Conservation (phyloP, 2,329 filamentous ascomycete genomes). For the Intubia oerlemansii region DNA sequence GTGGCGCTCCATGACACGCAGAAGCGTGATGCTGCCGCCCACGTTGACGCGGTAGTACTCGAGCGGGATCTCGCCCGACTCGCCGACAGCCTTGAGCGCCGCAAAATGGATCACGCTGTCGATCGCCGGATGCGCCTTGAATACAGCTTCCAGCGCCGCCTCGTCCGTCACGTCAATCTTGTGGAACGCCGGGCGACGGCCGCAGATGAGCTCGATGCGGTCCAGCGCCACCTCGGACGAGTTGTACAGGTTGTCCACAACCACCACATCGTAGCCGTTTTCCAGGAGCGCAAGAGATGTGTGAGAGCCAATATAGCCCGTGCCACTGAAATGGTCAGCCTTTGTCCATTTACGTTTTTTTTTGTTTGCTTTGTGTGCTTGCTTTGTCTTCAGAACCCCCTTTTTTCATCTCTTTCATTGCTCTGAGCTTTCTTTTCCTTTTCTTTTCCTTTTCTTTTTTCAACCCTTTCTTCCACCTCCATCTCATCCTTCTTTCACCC, state of each 20-base stretch:
- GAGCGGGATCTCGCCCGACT: conserved; percentile 80
- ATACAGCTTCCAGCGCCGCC: conserved; percentile 64
- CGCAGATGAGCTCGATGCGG: conserved; percentile 83
- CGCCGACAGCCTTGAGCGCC: conserved; percentile 92
- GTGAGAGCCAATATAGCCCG: conserved; percentile 98
- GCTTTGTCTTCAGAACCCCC: no score
- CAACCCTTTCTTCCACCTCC: no score
- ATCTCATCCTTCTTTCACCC: no score
- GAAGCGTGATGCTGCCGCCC: conserved; percentile 69
- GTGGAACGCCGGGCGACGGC: conserved; percentile 71
- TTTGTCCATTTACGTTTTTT: no score
- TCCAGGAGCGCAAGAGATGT: conserved; percentile 80
- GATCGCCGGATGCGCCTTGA: conserved; percentile 74
- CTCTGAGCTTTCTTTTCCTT: no score
- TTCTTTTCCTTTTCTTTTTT: no score
- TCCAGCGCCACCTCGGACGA: conserved; percentile 80
- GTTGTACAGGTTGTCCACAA: conserved; percentile 94
- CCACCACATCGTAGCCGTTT: conserved; percentile 88
- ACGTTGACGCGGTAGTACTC: conserved; percentile 98
- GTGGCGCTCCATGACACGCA: conserved; percentile 72
- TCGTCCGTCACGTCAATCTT: conserved; percentile 78
- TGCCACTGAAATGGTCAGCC: conserved; percentile 45
- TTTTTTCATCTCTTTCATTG: no score
- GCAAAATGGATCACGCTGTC: conserved; percentile 99
- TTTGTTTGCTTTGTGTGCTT: no score